Evolutionary conservation across 139 green algal species (phyloP).

Genomic region (Choricystis sp.): DNA sequence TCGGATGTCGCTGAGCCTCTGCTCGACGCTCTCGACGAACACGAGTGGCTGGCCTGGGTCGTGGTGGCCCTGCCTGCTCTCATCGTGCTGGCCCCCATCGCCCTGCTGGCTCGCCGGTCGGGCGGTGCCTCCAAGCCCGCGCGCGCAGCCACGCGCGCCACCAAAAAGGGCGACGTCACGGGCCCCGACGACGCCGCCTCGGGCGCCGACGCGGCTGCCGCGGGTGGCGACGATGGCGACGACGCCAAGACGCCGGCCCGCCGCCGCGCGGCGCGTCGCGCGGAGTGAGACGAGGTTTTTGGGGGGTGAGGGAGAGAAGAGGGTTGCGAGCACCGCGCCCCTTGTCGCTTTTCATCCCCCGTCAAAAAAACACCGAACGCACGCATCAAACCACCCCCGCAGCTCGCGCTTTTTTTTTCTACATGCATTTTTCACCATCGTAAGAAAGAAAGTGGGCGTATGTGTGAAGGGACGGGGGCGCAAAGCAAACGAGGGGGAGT

Average conservation of each 20-base stretch:
- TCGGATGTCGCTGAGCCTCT: background rate
- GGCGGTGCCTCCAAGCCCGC: too few species aligned
- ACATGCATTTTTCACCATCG: too few species aligned
- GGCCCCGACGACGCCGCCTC: background rate
- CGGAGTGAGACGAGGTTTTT: background rate
- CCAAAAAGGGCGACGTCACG: background rate
- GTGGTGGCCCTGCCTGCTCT: background rate
- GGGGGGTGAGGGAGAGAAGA: background rate
- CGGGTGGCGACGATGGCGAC: background rate
- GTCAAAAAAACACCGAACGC: too few species aligned
- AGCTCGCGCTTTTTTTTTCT: background rate
- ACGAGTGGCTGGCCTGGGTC: background rate
- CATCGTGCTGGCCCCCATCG: background rate
- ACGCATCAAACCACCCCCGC: too few species aligned
- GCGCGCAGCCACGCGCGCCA: background rate
- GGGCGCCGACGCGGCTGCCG: background rate
- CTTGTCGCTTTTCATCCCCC: background rate
- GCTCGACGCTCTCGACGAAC: background rate
- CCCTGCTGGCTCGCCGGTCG: too few species aligned
- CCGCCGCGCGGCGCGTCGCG: too few species aligned
- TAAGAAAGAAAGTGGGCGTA: too few species aligned
- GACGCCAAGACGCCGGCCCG: background rate
- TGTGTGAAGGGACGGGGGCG: too few species aligned
- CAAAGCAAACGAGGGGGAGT: too few species aligned
- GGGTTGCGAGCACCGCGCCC: background rate